Evolutionary conservation across 2,329 filamentous ascomycete species (phyloP).

Genomic region (Penicillium sp.): DNA sequence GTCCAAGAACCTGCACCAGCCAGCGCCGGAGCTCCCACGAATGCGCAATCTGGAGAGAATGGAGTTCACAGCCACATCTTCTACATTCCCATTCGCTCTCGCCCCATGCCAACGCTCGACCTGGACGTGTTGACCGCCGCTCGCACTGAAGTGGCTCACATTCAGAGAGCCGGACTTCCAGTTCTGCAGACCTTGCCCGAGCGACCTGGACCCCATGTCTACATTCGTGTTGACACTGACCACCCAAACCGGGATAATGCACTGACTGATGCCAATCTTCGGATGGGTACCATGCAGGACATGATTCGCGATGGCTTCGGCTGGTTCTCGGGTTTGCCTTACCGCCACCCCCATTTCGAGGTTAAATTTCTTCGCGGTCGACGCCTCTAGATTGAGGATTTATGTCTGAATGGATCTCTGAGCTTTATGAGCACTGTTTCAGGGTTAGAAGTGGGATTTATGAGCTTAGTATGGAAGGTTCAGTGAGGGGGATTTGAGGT

Average conservation of each 20-base stretch:
- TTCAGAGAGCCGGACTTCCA: background rate
- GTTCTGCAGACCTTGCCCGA: background rate
- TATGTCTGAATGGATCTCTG: background rate
- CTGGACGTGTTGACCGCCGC: background rate
- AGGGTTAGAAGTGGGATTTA: background rate
- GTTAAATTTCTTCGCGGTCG: background rate
- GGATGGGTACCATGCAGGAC: background rate
- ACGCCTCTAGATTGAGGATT: background rate
- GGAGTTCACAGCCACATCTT: background rate
- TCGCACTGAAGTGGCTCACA: background rate
- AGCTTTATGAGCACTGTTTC: background rate
- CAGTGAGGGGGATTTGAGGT: background rate
- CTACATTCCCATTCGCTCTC: background rate
- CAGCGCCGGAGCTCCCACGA: background rate
- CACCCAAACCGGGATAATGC: background rate
- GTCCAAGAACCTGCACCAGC: background rate
- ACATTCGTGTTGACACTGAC: background rate
- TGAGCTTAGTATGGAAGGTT: background rate
- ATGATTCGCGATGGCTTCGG: constrained; percentile 9
- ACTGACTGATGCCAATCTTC: background rate
- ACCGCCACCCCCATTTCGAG: background rate
- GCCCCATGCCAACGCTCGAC: background rate
- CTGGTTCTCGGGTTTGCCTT: constrained; percentile 9
- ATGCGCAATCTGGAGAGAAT: too few relatives aligned
- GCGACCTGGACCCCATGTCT: background rate